These are phyloP conservation scores for Diaporthe batatas DNA, from an alignment of 2,329 filamentous ascomycete species.

Conservation along the genomic window DNA sequence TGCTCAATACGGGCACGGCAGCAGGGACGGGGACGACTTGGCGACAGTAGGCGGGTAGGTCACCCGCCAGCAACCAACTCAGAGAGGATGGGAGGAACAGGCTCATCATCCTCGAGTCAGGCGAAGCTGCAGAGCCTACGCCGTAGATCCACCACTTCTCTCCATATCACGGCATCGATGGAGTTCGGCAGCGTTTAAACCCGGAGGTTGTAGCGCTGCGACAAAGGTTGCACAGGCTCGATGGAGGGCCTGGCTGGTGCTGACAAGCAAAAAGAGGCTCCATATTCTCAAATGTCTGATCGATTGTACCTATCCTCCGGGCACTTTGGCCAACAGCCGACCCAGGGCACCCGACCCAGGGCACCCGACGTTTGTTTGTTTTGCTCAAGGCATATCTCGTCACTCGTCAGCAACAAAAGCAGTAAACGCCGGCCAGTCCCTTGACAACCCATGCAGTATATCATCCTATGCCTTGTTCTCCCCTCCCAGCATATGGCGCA, in stretches of 20 bases:
- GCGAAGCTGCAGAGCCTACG: neutral
- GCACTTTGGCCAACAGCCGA: slow-evolving; percentile 31
- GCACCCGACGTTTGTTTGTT: slow-evolving; percentile 36
- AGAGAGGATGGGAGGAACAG: neutral
- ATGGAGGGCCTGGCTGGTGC: neutral
- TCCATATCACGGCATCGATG: neutral
- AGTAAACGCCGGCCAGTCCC: slow-evolving; percentile 41
- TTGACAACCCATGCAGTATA: slow-evolving; percentile 40
- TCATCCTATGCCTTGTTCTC: slow-evolving; percentile 33
- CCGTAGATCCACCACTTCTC: neutral
- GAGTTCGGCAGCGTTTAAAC: neutral
- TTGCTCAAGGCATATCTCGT: slow-evolving; percentile 33
- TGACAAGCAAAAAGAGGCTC: slow-evolving; percentile 35
- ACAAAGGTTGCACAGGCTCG: neutral
- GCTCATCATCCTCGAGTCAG: neutral
- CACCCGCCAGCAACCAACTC: neutral
- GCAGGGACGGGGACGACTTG: neutral
- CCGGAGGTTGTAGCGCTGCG: no score
- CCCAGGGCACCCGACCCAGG: slow-evolving; percentile 38
- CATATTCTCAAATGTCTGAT: slow-evolving; percentile 35
- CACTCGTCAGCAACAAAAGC: slow-evolving; percentile 42
- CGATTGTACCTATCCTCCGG: slow-evolving; percentile 30
- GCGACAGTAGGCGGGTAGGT: neutral
- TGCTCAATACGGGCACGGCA: neutral
- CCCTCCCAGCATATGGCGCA: slow-evolving; percentile 10